These are phyloP conservation scores for Thalassiosira mediterranea DNA, from an alignment of 352 stramenopile genomes.

Conservation along the genomic window DNA sequence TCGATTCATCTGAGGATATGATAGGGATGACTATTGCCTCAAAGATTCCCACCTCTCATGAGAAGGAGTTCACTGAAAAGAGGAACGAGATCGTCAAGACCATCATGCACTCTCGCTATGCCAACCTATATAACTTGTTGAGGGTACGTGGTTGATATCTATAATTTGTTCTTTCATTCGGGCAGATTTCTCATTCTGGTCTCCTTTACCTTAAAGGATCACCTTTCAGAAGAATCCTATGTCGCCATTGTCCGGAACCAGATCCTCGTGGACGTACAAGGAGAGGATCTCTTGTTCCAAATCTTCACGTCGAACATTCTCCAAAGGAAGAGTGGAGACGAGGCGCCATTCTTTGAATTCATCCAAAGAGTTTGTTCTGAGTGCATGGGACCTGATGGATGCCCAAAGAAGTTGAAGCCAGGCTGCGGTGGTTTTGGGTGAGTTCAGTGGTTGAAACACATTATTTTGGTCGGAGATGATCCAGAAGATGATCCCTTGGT, in stretches of 20 bases:
- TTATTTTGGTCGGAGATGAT: no score
- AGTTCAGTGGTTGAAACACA: no score
- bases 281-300: constrained; percentile 83
- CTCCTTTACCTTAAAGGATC: constrained; percentile 32
- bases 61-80: constrained; percentile 43
- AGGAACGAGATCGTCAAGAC: constrained; percentile 53
- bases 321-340: constrained; percentile 69
- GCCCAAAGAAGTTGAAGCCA: constrained; percentile 65
- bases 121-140: constrained; percentile 82
- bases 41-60: constrained; percentile 23
- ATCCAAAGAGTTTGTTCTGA: constrained; percentile 84
- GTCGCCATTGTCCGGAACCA: constrained; percentile 81
- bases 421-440: constrained; percentile 81
- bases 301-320: constrained; percentile 87
- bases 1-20: constrained; percentile 27
- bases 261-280: constrained; percentile 84
- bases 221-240: constrained; percentile 80
- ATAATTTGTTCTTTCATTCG: neutral
- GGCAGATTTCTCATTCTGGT: neutral
- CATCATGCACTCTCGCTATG: constrained; percentile 77
- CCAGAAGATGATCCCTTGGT: no score
- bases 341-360: constrained; percentile 87
- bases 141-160: constrained; percentile 31
- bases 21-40: constrained; percentile 32
- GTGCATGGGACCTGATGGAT: constrained; percentile 65